These are phyloP conservation scores for Amanita molliuscula DNA, from an alignment of 768 basidiomycete species.

Conservation along the genomic window DNA sequence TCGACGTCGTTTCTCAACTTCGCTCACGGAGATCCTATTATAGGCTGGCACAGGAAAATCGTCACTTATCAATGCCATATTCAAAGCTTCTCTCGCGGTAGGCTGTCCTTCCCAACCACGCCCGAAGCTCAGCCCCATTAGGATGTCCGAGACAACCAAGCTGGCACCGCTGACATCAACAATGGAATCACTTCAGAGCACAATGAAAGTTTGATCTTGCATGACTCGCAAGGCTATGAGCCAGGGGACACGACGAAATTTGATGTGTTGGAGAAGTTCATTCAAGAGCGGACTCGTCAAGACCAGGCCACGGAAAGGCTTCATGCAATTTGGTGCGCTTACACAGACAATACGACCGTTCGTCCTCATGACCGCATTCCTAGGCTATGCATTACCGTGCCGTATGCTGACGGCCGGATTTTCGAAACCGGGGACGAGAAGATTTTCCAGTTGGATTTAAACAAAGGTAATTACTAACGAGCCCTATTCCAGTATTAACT, in stretches of 20 bases:
- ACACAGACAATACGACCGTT: not conserved
- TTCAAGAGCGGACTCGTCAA: not conserved
- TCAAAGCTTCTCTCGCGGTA: constrained; percentile 1
- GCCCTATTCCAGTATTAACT: not conserved
- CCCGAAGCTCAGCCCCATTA: too few species aligned
- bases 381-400: not conserved
- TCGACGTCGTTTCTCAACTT: not conserved
- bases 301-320: not conserved
- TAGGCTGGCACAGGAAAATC: not conserved
- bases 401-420: not conserved
- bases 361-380: not conserved
- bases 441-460: not conserved
- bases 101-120: too few species aligned
- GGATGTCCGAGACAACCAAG: too few species aligned
- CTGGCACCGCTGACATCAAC: not conserved
- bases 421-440: constrained; percentile 1
- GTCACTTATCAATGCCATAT: not conserved
- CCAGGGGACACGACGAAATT: not conserved
- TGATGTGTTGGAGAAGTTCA: not conserved
- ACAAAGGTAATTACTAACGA: not conserved
- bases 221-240: too few species aligned
- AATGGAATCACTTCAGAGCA: not conserved
- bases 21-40: not conserved
- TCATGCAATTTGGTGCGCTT: not conserved
- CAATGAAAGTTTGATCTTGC: not conserved